These are phyloP conservation scores for Parastagonospora avenae DNA, from an alignment of 2,329 filamentous ascomycete species.

Conservation along the genomic window DNA sequence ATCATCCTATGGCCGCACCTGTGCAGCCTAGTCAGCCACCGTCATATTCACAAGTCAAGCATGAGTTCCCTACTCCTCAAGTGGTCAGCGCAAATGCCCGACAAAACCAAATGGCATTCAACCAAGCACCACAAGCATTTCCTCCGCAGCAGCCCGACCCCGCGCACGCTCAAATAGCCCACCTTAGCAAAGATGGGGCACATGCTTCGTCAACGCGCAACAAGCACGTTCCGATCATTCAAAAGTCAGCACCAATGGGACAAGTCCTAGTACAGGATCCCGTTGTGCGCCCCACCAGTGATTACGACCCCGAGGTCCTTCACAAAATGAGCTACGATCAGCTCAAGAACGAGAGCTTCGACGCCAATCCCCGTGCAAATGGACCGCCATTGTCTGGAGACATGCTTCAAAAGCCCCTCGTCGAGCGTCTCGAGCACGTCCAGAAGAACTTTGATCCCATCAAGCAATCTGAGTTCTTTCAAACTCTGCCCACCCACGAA, in stretches of 20 bases:
- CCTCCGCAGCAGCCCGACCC: not conserved
- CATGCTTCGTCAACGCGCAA: constrained; percentile 2
- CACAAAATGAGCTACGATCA: constrained; percentile 54
- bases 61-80: not conserved
- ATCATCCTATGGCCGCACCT: constrained; percentile 3
- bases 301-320: constrained; percentile 55
- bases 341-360: constrained; percentile 58
- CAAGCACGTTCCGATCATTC: constrained; percentile 9
- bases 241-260: constrained; percentile 9
- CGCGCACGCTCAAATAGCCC: not conserved
- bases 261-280: constrained; percentile 8
- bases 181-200: not conserved
- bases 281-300: constrained; percentile 27
- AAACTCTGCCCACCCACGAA: constrained; percentile 57
- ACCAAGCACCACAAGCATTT: constrained; percentile 3
- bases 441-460: constrained; percentile 27
- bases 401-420: constrained; percentile 31
- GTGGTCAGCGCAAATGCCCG: constrained; percentile 1
- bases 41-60: constrained; percentile 12
- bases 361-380: constrained; percentile 39
- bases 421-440: constrained; percentile 35
- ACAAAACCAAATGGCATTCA: not conserved
- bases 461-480: constrained; percentile 58
- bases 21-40: constrained; percentile 14
- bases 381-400: constrained; percentile 24